Evolutionary conservation across 192 early-diverging fungal genomes (phyloP).

Genomic region (Gamsiella multidivaricata): DNA sequence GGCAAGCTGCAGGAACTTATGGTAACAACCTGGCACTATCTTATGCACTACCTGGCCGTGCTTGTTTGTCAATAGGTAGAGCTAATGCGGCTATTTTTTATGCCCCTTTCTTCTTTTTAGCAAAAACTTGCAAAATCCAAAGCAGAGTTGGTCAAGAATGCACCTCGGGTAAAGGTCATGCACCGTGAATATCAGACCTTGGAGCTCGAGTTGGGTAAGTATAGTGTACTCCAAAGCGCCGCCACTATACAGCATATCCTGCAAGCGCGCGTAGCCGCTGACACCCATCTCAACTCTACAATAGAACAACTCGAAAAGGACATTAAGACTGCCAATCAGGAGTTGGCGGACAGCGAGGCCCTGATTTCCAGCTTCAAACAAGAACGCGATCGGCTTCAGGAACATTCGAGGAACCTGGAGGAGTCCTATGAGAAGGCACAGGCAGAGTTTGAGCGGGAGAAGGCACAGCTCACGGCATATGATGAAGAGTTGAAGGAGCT

Average conservation of each 20-base stretch:
- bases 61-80: not conserved
- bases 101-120: constrained; percentile 38
- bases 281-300: not conserved
- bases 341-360: constrained; percentile 60
- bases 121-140: constrained; percentile 75
- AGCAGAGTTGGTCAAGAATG: constrained; percentile 66
- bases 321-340: constrained; percentile 46
- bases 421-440: constrained; percentile 62
- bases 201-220: constrained; percentile 73
- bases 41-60: not conserved
- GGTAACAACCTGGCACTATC: constrained; percentile 54
- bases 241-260: too few species aligned
- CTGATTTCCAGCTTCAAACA: constrained; percentile 60
- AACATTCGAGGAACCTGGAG: constrained; percentile 23
- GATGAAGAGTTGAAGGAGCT: constrained; percentile 84
- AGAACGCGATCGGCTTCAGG: constrained; percentile 53
- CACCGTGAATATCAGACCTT: constrained; percentile 73
- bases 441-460: constrained; percentile 68
- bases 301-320: constrained; percentile 70
- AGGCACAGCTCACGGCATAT: constrained; percentile 72
- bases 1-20: constrained; percentile 88
- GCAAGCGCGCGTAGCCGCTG: not conserved
- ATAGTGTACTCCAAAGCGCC: too few species aligned
- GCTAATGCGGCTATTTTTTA: not conserved
- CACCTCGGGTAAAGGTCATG: constrained; percentile 67